Evolutionary conservation across 192 early-diverging fungal genomes (phyloP).

Genomic region (Pilaira anomala): DNA sequence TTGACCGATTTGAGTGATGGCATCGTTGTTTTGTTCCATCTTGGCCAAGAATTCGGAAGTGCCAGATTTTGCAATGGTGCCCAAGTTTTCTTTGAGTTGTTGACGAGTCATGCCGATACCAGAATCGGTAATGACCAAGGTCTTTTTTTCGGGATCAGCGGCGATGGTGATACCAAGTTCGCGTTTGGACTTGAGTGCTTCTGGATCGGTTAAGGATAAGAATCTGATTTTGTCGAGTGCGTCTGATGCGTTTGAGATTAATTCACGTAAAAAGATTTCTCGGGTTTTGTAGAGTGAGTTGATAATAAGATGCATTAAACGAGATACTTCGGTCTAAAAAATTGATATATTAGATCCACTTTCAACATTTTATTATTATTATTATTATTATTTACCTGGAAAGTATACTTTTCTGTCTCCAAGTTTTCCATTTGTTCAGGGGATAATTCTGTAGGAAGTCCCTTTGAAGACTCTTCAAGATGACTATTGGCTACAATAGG

Average conservation of each 20-base stretch:
- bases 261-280: constrained; percentile 96
- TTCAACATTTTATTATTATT: not conserved
- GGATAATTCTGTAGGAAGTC: not conserved
- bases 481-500: not conserved
- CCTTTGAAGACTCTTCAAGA: not conserved
- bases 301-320: constrained; percentile 92
- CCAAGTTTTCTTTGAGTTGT: constrained; percentile 87
- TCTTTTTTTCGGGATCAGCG: constrained; percentile 67
- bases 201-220: constrained; percentile 65
- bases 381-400: constrained; percentile 22
- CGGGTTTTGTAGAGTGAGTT: constrained; percentile 93
- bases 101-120: constrained; percentile 95
- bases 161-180: constrained; percentile 83
- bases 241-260: constrained; percentile 95
- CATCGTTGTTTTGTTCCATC: constrained; percentile 75
- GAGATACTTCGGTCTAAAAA: constrained; percentile 79
- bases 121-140: constrained; percentile 84
- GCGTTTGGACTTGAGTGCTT: constrained; percentile 53
- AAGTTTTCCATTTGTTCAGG: constrained; percentile 23
- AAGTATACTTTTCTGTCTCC: constrained; percentile 32
- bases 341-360: not conserved
- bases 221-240: constrained; percentile 94
- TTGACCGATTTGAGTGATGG: constrained; percentile 86
- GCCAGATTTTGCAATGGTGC: constrained; percentile 98
- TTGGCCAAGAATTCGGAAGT: constrained; percentile 85